A percentile compares a stretch with the other conserved stretches of the same genome.
phyloP scores from a whole-genome alignment of 257 asterid genomes.

The Jasminum sambac region DNA sequence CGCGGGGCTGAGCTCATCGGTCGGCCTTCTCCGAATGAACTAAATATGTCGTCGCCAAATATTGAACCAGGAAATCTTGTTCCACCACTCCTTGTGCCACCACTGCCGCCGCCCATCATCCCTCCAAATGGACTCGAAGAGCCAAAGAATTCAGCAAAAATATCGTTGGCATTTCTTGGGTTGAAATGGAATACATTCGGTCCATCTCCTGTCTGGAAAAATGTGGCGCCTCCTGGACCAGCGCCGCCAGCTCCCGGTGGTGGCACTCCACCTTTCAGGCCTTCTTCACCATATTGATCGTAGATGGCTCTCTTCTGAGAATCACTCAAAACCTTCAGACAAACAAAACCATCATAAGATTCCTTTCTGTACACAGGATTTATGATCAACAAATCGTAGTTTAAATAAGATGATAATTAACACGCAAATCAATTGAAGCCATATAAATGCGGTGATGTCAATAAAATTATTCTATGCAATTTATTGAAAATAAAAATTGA shows the following conservation, averaged over 20 bases:
- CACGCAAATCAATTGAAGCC: not conserved
- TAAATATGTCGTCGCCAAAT: slow-evolving; percentile 76
- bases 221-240: slow-evolving; percentile 67
- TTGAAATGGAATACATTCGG: slow-evolving; percentile 71
- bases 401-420: not conserved
- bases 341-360: not conserved
- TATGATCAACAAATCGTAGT: not conserved
- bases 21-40: slow-evolving; percentile 65
- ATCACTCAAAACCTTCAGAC: slow-evolving; percentile 70
- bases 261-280: slow-evolving; percentile 83
- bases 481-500: not conserved
- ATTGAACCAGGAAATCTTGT: slow-evolving; percentile 64
- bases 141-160: slow-evolving; percentile 81
- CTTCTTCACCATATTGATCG: slow-evolving; percentile 92
- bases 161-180: slow-evolving; percentile 77
- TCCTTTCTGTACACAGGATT: not conserved
- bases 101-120: slow-evolving; percentile 56
- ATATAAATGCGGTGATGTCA: too few species aligned
- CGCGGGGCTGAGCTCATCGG: slow-evolving; percentile 57
- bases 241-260: slow-evolving; percentile 52
- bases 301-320: slow-evolving; percentile 78
- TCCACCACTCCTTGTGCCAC: slow-evolving; percentile 57
- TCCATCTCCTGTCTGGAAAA: slow-evolving; percentile 72
- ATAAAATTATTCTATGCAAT: not conserved
- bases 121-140: slow-evolving; percentile 71